Conservation (phyloP, 1,284 basidiomycete genomes). For the Rhizoctonia solani region DNA sequence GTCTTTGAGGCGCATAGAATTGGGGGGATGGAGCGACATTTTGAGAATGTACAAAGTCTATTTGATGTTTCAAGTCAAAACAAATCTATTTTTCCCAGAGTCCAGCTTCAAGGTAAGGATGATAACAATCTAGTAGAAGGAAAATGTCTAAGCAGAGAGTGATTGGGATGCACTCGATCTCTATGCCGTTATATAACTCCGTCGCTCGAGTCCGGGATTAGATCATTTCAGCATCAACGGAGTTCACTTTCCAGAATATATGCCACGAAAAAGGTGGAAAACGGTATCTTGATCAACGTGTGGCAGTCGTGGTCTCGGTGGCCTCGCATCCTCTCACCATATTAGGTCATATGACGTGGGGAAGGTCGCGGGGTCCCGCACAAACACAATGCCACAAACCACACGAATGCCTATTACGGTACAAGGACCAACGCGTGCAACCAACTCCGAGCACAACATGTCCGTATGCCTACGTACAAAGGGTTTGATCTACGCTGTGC, state of each 20-base stretch:
- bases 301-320: background rate
- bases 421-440: background rate
- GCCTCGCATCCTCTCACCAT: background rate
- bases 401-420: background rate
- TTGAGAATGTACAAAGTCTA: background rate
- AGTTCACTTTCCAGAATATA: conserved; percentile 24
- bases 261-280: background rate
- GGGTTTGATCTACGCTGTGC: background rate
- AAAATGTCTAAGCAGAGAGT: background rate
- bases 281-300: conserved; percentile 19
- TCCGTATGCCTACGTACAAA: background rate
- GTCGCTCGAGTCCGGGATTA: background rate
- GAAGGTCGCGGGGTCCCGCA: background rate
- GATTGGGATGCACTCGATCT: background rate
- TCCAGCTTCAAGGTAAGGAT: background rate
- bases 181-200: background rate
- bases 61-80: background rate
- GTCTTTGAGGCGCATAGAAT: background rate
- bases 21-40: conserved; percentile 16
- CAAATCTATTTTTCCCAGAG: background rate
- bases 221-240: background rate
- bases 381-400: background rate
- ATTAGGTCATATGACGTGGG: conserved; percentile 5
- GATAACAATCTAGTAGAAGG: background rate
- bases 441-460: background rate